Evolutionary conservation across 139 green algal genomes (phyloP).

Genomic region (Nannochloris sp.): DNA sequence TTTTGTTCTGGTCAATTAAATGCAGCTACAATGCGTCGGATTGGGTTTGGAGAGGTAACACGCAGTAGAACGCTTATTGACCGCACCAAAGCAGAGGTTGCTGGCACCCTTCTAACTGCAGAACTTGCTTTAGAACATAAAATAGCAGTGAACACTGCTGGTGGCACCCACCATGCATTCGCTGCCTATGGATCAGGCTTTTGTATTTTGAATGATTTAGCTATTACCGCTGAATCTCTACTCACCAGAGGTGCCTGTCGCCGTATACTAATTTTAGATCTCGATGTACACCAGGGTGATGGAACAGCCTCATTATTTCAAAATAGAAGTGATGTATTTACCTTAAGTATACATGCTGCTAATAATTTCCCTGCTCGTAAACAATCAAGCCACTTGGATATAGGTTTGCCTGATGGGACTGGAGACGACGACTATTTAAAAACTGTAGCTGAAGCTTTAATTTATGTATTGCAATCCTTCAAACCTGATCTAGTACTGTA

Average conservation of each 20-base stretch:
- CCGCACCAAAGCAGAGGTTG: constrained; percentile 38
- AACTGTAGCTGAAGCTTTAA: constrained; percentile 36
- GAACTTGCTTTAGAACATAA: constrained; percentile 68
- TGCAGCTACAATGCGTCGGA: constrained; percentile 38
- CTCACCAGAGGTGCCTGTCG: constrained; percentile 28
- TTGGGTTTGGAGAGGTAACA: constrained; percentile 41
- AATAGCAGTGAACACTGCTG: constrained; percentile 73
- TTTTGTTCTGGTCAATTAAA: constrained; percentile 20
- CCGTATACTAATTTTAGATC: constrained; percentile 74
- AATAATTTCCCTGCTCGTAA: constrained; percentile 84
- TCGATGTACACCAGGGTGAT: constrained; percentile 86
- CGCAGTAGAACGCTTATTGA: constrained; percentile 30
- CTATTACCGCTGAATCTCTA: constrained; percentile 49
- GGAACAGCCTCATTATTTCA: constrained; percentile 54
- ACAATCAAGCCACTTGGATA: constrained; percentile 58
- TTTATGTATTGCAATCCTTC: constrained; percentile 41
- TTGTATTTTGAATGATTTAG: constrained; percentile 88
- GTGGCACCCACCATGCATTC: constrained; percentile 80
- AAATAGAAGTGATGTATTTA: constrained; percentile 41
- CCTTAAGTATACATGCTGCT: constrained; percentile 64
- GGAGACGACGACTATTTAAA: constrained; percentile 54
- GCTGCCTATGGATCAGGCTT: constrained; percentile 61
- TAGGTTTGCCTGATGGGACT: constrained; percentile 60
- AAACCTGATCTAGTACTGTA: constrained; percentile 79
- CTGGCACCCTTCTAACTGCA: constrained; percentile 80